Conservation (phyloP, 306 rosid species). For the Inga laurina region DNA sequence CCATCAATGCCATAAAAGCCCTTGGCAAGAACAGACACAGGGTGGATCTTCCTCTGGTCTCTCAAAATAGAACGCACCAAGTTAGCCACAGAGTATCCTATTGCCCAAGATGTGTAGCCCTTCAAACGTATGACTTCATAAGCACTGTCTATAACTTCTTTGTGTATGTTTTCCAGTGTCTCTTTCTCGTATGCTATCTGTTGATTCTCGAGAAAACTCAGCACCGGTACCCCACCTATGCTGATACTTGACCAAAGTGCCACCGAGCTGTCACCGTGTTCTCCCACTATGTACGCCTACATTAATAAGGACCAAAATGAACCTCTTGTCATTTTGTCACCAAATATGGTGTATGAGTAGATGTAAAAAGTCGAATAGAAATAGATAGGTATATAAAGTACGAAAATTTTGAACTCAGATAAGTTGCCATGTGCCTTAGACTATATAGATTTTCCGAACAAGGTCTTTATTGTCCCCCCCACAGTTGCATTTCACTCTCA, state of each 20-base stretch:
- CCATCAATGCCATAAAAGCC: constrained; percentile 70
- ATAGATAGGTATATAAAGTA: no score
- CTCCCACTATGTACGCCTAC: constrained; percentile 91
- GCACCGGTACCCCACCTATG: constrained; percentile 86
- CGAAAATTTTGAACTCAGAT: no score
- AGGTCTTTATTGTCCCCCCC: no score
- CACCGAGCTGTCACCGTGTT: constrained; percentile 97
- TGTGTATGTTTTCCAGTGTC: constrained; percentile 75
- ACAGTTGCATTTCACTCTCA: no score
- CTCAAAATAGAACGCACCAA: constrained; percentile 63
- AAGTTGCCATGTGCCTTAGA: no score
- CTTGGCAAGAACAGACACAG: constrained; percentile 72
- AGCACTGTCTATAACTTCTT: constrained; percentile 61
- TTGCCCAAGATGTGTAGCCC: constrained; percentile 97
- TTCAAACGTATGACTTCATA: constrained; percentile 80
- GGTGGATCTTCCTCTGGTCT: constrained; percentile 86
- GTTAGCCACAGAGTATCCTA: constrained; percentile 82
- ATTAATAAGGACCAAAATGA: neutral
- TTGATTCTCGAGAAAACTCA: constrained; percentile 72
- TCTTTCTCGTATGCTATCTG: constrained; percentile 72
- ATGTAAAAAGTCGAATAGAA: no score
- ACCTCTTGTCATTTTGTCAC: neutral
- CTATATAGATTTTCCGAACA: no score
- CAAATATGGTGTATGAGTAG: no score
- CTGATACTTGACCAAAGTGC: constrained; percentile 97